Percentiles rank a stretch among this genome's conserved stretches.
Evolutionary conservation across 768 basidiomycete genomes (phyloP).

Genomic region (Paxillus ammoniavirescens): DNA sequence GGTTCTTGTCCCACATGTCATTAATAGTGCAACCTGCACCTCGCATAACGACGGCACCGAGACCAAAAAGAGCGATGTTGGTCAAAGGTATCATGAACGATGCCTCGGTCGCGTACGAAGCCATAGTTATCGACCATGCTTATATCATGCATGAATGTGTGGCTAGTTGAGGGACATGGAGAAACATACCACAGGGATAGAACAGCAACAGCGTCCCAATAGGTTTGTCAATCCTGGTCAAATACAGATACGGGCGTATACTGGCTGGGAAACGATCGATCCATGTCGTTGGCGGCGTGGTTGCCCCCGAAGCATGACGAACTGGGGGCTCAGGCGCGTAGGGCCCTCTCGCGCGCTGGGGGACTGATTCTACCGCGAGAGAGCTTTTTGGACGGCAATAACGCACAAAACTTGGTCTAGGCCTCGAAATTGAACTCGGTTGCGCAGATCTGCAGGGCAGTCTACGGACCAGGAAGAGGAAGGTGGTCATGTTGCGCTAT

Average conservation of each 20-base stretch:
- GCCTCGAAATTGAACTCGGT: not conserved
- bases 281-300: slow-evolving; percentile 49
- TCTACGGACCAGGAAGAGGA: slow-evolving; percentile 7
- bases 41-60: slow-evolving; percentile 93
- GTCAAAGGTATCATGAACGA: slow-evolving; percentile 68
- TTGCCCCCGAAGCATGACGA: slow-evolving; percentile 13
- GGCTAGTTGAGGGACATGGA: not conserved
- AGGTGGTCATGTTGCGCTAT: slow-evolving; percentile 9
- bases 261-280: slow-evolving; percentile 60
- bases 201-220: slow-evolving; percentile 90
- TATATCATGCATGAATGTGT: not conserved
- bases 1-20: slow-evolving; percentile 95
- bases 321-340: slow-evolving; percentile 3
- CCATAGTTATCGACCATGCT: slow-evolving; percentile 99
- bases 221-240: slow-evolving; percentile 93
- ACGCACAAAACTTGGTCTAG: not conserved
- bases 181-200: slow-evolving; percentile 85
- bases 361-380: not conserved
- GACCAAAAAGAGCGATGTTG: slow-evolving; percentile 81
- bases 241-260: slow-evolving; percentile 75
- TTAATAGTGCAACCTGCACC: slow-evolving; percentile 99
- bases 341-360: not conserved
- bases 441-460: slow-evolving; percentile 2
- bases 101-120: slow-evolving; percentile 72
- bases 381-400: not conserved